A percentile compares a stretch with the other conserved stretches of the same genome.
Conservation (phyloP, 106 monocot species). For the Dendrobium chrysotoxum region DNA sequence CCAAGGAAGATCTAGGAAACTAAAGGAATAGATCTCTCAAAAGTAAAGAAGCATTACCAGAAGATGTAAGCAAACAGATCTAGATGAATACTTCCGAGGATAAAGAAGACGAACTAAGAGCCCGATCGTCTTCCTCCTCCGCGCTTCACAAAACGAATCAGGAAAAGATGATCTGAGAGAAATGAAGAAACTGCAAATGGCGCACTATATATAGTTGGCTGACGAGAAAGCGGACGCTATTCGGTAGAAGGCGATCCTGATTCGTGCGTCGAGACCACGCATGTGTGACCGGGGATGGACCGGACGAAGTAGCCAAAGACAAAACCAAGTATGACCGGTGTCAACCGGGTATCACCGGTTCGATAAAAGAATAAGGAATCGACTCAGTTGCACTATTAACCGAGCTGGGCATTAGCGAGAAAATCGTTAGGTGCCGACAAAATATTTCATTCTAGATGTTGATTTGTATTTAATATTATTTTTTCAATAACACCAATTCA, state of each 20-base stretch:
- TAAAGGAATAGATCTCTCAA: neutral
- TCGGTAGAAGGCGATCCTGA: too few relatives aligned
- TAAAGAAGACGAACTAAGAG: neutral
- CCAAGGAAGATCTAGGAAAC: neutral
- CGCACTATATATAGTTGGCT: neutral
- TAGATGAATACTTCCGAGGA: neutral
- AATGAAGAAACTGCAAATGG: neutral
- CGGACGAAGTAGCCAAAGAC: neutral
- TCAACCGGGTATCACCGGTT: too few relatives aligned
- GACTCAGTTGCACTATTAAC: too few relatives aligned
- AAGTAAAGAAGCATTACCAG: slow-evolving; percentile 1
- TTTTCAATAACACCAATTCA: too few relatives aligned
- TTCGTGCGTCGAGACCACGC: neutral
- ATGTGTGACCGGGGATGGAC: neutral
- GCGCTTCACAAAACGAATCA: neutral
- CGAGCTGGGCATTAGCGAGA: too few relatives aligned
- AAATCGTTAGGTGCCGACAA: too few relatives aligned
- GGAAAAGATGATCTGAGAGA: neutral
- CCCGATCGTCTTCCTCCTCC: neutral
- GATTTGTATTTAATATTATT: too few relatives aligned
- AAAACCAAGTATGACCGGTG: too few relatives aligned
- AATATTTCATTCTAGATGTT: too few relatives aligned
- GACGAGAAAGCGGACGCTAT: neutral
- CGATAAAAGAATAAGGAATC: too few relatives aligned
- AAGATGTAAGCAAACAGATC: neutral